phyloP scores from a whole-genome alignment of 2,329 filamentous ascomycete genomes.

The Arthrinium puccinioides region DNA sequence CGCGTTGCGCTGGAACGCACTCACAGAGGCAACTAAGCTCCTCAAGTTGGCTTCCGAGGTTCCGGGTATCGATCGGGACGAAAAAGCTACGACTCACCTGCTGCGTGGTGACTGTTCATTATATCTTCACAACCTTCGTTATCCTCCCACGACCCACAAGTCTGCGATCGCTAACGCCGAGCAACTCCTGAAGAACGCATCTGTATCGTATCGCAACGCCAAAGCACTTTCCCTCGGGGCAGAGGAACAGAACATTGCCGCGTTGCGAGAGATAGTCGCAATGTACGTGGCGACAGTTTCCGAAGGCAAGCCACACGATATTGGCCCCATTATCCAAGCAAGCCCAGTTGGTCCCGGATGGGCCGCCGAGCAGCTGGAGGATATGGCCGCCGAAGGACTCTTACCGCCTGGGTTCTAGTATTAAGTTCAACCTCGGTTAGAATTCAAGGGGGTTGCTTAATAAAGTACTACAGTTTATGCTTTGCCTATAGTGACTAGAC shows the following conservation, averaged over 20 bases:
- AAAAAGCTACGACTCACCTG: conserved; percentile 18
- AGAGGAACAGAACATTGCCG: conserved; percentile 11
- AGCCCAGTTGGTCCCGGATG: conserved; percentile 11
- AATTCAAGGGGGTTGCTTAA: too few relatives aligned
- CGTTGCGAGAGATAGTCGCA: conserved; percentile 10
- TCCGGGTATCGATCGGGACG: conserved; percentile 10
- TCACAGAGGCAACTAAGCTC: conserved; percentile 14
- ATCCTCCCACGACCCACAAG: conserved; percentile 14
- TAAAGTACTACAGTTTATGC: too few relatives aligned
- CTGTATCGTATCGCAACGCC: conserved; percentile 24
- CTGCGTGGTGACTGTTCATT: conserved; percentile 21
- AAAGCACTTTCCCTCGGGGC: conserved; percentile 12
- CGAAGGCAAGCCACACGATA: conserved; percentile 4
- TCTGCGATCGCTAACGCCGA: conserved; percentile 13
- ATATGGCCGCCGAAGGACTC: conserved; percentile 13
- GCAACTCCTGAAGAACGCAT: conserved; percentile 19
- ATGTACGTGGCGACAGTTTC: conserved; percentile 7
- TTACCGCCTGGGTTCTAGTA: conserved; percentile 5
- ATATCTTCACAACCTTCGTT: conserved; percentile 16
- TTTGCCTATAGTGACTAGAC: too few relatives aligned
- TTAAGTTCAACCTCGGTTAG: too few relatives aligned
- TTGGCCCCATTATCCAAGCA: conserved; percentile 6
- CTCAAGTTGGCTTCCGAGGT: conserved; percentile 14
- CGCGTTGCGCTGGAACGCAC: conserved; percentile 17
- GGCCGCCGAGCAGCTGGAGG: conserved; percentile 13